Base-by-base conservation (phyloP, 164 flowering plant genomes). In the Macadamia integrifolia region DNA sequence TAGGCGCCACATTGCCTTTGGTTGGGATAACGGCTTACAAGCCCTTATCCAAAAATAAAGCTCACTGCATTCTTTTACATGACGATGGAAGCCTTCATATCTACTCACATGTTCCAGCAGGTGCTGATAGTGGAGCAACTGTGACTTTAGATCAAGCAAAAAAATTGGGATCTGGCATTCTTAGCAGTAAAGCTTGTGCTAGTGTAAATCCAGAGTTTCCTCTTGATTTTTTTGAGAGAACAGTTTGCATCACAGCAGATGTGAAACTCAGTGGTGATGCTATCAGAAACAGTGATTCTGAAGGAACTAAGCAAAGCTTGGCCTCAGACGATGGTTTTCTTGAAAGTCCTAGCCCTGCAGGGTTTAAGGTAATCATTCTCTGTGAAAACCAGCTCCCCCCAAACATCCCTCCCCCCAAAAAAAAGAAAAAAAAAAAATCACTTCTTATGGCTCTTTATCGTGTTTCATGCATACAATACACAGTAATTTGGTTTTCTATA, bases 21-120 rank as follows among this genome's bases (percentile, higher is more conserved):
- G 99, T 95, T 72, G 99, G 99, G 58, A 78, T 91, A 52, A 81
- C 92, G 72, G 97, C 96, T 46, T 89, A 92, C 72, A 95, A 84
- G 83, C 99, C 97, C 65, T 72, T 95, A 64, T 87, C 99, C 49
- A 92, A 92, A 82, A 93, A 91, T 77, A 95, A 88, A 79, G 73
- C 88, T 50, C 94, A 92, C 63, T 81, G 87, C 80, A 90, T 95
- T 78, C 85, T 87, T 65, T 79, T 95, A 65, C 93, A 92, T 81
- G 99, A 95, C 74, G 99, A 95, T 84, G 99, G 99, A 42, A 95
- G 99, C 80, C 98, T 95, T 70, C 99, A 92, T 76, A 89, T 95
- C 63, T 91, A 87, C 75, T 81, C 91, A 6, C 88, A 86, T 76
- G 73, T 80, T 66, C 87, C 89, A 48, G 66, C 75, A 58, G 99